Conservation (phyloP, 345 rosid genomes). For the Carallia brachiata region DNA sequence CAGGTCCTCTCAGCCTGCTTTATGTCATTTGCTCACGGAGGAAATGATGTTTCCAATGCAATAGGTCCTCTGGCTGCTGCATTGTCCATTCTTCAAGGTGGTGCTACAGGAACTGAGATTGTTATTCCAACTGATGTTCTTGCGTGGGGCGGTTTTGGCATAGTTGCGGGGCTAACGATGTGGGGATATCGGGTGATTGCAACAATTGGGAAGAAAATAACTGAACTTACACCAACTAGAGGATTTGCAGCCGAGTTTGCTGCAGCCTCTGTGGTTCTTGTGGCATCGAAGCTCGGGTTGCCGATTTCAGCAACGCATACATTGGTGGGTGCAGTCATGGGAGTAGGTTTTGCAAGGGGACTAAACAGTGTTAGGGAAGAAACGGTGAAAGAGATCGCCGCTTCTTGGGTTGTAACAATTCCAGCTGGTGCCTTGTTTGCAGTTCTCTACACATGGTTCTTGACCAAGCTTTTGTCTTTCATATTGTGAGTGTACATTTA, state of each 20-base stretch:
- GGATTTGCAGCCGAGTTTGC: conserved; percentile 98
- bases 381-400: conserved; percentile 83
- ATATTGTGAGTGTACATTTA: conserved; percentile 42
- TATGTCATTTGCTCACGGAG: conserved; percentile 98
- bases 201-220: conserved; percentile 94
- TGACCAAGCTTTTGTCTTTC: conserved; percentile 70
- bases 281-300: conserved; percentile 82
- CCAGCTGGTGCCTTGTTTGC: conserved; percentile 88
- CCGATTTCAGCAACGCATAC: conserved; percentile 95
- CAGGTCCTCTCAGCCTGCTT: conserved; percentile 95
- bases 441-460: conserved; percentile 80
- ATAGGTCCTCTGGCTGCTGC: conserved; percentile 96
- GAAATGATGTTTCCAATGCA: conserved; percentile 93
- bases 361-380: conserved; percentile 85
- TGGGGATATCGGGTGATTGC: conserved; percentile 98
- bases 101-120: conserved; percentile 54
- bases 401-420: conserved; percentile 87
- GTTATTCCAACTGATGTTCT: conserved; percentile 81
- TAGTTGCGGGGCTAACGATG: conserved; percentile 76
- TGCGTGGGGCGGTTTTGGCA: conserved; percentile 98
- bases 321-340: conserved; percentile 96
- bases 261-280: conserved; percentile 87
- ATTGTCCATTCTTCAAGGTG: conserved; percentile 73
- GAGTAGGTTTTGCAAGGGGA: conserved; percentile 96
- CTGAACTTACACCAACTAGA: conserved; percentile 90